phyloP scores from a whole-genome alignment of 768 basidiomycete species.

The Galerina marginata region DNA sequence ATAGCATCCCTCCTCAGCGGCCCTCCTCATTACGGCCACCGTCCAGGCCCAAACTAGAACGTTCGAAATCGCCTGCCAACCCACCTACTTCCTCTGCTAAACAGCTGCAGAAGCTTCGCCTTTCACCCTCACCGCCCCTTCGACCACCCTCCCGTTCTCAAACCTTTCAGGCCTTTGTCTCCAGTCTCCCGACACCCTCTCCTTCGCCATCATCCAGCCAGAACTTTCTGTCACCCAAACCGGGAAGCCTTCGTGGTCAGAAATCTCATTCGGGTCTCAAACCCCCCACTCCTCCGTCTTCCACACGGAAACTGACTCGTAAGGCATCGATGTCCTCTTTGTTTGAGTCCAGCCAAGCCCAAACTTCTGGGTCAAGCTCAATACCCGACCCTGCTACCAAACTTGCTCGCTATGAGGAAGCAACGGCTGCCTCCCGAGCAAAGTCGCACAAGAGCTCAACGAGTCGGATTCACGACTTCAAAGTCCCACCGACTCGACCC shows the following conservation, averaged over 20 bases:
- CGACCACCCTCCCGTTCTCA: conserved; percentile 62
- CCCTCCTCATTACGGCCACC: conserved; percentile 63
- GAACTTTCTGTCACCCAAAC: conserved; percentile 65
- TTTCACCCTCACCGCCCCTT: conserved; percentile 74
- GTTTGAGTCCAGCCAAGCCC: conserved; percentile 62
- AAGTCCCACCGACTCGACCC: conserved; percentile 77
- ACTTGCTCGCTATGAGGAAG: conserved; percentile 70
- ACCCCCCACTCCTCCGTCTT: conserved; percentile 71
- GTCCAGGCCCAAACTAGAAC: conserved; percentile 63
- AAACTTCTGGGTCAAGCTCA: conserved; percentile 60
- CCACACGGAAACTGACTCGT: conserved; percentile 65
- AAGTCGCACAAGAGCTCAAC: conserved; percentile 72
- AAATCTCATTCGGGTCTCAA: conserved; percentile 86
- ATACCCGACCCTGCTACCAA: conserved; percentile 40
- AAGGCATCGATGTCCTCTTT: conserved; percentile 83
- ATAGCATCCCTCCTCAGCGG: conserved; percentile 60
- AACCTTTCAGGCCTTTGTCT: conserved; percentile 62
- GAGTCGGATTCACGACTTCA: conserved; percentile 68
- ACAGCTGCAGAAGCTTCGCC: conserved; percentile 69
- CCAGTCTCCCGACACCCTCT: conserved; percentile 50
- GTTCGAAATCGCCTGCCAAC: conserved; percentile 74
- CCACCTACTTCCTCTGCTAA: conserved; percentile 73
- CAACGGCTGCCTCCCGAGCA: conserved; percentile 83
- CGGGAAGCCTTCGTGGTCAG: conserved; percentile 79
- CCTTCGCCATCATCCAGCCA: conserved; percentile 49